Base-by-base conservation (phyloP, 495 filamentous ascomycete genomes). In the Aspergillus affinis region DNA sequence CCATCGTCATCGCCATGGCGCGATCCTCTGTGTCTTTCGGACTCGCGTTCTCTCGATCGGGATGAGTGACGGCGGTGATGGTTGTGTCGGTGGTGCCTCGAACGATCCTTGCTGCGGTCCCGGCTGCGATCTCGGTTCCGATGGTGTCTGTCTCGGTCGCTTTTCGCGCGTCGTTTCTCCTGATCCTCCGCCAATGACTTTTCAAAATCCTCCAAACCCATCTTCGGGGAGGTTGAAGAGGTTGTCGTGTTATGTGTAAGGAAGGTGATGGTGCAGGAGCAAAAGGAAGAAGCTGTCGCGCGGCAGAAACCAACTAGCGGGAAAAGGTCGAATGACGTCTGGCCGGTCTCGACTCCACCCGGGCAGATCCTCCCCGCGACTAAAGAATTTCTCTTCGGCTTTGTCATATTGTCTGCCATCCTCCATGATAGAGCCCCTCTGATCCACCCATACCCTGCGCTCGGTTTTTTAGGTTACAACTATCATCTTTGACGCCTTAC, bases 141-240 rank as follows among this genome's bases (percentile, higher is more conserved):
- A 17, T 41, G 36, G 19, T 65, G 69, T 55, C 66, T 71, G 29
- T 75, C 73, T 49, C 65, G 71, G 55, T 74, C 75, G 46, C 68
- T 70, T 47, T 62, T 73, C 47, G 76, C 70, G 23, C 66, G 67
- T 48, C 69, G 64, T 44, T 53, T 63, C 44, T 75, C 69, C 46
- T 86, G 19, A 32, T 71, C 74, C 58, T 80, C 70, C 19, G 71
- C 74, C 45, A 83, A 63, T 3, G 77, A 77, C 57, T 82, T 83
- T 54, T 83, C 82, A 58, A 84, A 83, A 55, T 82, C 81, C 65
- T 83, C 82, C 51, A 84, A 64, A 15, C 77, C 78, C 82, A 83
- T 85, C 13, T 65, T 65, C 18, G 2, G 18, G 17, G n/a, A 7
- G 21, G 4, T 18, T 27, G 9, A 9, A n/a, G n/a, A 26, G 49